A percentile compares a stretch with the other conserved stretches of the same genome.
These are phyloP conservation scores for Strobilomyces dryophilus DNA, from an alignment of 768 basidiomycete species.

Conservation along the genomic window DNA sequence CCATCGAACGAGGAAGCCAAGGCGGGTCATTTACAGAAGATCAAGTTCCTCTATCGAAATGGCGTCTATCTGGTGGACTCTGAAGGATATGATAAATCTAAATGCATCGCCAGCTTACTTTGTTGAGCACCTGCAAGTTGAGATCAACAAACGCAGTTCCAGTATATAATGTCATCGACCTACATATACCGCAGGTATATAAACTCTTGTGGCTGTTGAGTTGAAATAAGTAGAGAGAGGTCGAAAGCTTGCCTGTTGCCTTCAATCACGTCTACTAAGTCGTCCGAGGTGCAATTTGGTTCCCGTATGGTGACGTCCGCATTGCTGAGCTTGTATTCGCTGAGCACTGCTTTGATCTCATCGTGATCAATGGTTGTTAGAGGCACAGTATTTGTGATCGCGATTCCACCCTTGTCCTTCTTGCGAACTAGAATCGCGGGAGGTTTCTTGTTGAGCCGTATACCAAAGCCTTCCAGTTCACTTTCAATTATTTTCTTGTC, in stretches of 20 bases:
- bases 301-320: constrained; percentile 91
- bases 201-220: constrained; percentile 54
- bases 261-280: constrained; percentile 95
- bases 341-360: constrained; percentile 91
- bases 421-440: constrained; percentile 80
- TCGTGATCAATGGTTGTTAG: constrained; percentile 93
- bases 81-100: not conserved
- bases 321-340: constrained; percentile 89
- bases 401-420: constrained; percentile 88
- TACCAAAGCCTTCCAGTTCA: constrained; percentile 98
- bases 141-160: not conserved
- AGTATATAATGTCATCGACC: constrained; percentile 24
- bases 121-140: constrained; percentile 65
- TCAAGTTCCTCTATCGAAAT: constrained; percentile 98
- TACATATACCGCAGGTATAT: constrained; percentile 90
- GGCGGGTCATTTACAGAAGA: constrained; percentile 51
- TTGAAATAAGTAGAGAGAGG: not conserved
- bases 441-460: constrained; percentile 91
- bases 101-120: constrained; percentile 41
- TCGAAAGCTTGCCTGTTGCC: constrained; percentile 65
- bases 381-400: constrained; percentile 95
- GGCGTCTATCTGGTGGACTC: constrained; percentile 74
- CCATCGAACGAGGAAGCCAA: constrained; percentile 7
- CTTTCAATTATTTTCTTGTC: constrained; percentile 89
- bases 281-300: constrained; percentile 88